Evolutionary conservation across 495 filamentous ascomycete species (phyloP), one percentile per base, ranked within the genome.

Genomic region (Melanomma pulvis-pyrius): DNA sequence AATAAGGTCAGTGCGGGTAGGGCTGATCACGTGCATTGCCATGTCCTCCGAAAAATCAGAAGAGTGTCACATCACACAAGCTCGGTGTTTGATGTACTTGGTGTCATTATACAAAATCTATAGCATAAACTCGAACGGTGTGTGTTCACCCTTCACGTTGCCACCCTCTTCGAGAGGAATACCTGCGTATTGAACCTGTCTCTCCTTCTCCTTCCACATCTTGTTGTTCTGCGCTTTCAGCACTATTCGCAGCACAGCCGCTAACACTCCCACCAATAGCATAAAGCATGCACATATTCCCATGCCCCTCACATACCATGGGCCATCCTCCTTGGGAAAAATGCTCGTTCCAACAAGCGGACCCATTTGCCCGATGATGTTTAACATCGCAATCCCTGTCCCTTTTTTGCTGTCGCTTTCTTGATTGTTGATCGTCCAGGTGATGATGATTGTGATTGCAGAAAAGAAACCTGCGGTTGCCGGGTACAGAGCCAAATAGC

Each of bases 221-320:
- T 51, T 61, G 21, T 13, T 59, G 59, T 85, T 86, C 66, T 76
- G 74, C 55, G 74, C 39, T 24, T 67, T 69, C 53, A 89, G 67
- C 15, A 83, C 69, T 9, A 78, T 9, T 60, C 86, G 77, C 74
- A 88, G 69, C 19, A 61, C 73, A n/a, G 78, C 55, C 1, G 85
- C 84, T 64, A 87, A 63, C 0, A 81, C 36, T 0, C 77, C 81
- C 12, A 86, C 83, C 48, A 74, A 11, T 1, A 73, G 59, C 86
- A 89, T 90, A 59, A 85, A 86, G 13, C 74, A 78, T 0, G 85
- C 82, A 67, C 87, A 90, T 15, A 79, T 73, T 7, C 76, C 72
- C 85, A 87, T 87, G 1, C 87, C 87, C 28, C 68, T 78, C 2
- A 87, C 78, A 75, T 85, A 89, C 75, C 79, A 85, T 30, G 86